phyloP scores from a whole-genome alignment of 352 stramenopile species.

The Phytophthora citricola region DNA sequence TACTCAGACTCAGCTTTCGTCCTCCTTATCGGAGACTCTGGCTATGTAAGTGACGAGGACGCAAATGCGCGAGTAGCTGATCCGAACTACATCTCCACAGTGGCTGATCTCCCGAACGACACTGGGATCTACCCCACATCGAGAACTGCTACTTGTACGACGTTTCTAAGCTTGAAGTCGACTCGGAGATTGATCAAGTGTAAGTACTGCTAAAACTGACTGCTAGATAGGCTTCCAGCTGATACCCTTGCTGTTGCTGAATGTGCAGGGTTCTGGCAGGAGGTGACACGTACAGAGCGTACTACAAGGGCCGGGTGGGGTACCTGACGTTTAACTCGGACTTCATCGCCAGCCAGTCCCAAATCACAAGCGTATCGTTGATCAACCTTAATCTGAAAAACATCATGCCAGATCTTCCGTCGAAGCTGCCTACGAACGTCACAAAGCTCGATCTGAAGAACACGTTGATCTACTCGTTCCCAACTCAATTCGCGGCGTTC shows the following conservation, averaged over 20 bases:
- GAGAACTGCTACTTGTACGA: conserved; percentile 34
- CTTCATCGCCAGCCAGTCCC: conserved; percentile 36
- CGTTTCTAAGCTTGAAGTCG: conserved; percentile 24
- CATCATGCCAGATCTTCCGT: conserved; percentile 14
- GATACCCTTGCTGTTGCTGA: conserved; percentile 1
- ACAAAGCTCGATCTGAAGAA: conserved; percentile 33
- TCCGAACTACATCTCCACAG: conserved; percentile 11
- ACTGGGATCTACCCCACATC: conserved; percentile 20
- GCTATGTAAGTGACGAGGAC: conserved; percentile 31
- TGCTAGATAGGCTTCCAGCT: neutral
- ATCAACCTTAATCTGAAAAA: conserved; percentile 37
- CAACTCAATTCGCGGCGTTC: conserved; percentile 21
- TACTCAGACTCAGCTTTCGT: conserved; percentile 32
- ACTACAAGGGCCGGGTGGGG: conserved; percentile 34
- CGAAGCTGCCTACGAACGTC: conserved; percentile 26
- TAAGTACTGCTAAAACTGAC: conserved; percentile 4
- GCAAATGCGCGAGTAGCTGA: conserved; percentile 16
- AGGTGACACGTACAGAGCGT: conserved; percentile 19
- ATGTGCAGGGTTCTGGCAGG: conserved; percentile 17
- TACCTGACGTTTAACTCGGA: conserved; percentile 29
- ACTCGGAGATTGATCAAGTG: conserved; percentile 25
- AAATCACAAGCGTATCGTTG: conserved; percentile 35
- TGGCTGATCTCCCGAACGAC: conserved; percentile 21
- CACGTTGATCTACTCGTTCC: conserved; percentile 32
- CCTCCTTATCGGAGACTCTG: conserved; percentile 28